phyloP scores from a whole-genome alignment of 2,329 filamentous ascomycete genomes.

The Fusarium heterosporum region DNA sequence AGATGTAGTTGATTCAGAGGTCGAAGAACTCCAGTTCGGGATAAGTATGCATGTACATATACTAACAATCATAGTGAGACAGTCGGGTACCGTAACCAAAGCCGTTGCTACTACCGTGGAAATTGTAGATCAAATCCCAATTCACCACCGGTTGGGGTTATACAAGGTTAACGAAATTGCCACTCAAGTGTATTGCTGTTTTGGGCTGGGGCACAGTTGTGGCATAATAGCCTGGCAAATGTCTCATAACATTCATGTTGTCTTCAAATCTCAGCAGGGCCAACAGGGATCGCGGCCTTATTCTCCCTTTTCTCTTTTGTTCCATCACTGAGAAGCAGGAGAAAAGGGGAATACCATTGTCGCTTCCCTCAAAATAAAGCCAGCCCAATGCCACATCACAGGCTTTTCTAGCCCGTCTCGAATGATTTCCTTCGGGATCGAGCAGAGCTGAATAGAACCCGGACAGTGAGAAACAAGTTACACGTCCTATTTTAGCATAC shows the following conservation, averaged over 20 bases:
- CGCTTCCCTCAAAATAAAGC: background rate
- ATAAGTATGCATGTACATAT: background rate
- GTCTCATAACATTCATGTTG: slow-evolving; percentile 6
- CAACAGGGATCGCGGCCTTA: background rate
- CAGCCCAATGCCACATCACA: slow-evolving; percentile 17
- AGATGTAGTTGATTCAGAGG: background rate
- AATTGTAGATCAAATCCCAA: background rate
- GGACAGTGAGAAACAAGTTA: background rate
- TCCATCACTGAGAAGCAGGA: too few species aligned
- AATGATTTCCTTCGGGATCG: slow-evolving; percentile 1
- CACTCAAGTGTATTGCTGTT: background rate
- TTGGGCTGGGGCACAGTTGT: background rate
- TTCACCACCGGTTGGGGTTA: background rate
- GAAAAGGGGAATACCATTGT: background rate
- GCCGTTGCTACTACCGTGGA: background rate
- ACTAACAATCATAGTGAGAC: background rate
- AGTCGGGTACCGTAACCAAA: background rate
- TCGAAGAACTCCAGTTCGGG: background rate
- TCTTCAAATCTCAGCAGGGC: slow-evolving; percentile 9
- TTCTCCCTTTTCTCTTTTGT: too few species aligned
- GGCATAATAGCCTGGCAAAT: background rate
- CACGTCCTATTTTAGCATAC: background rate
- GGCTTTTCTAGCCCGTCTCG: background rate
- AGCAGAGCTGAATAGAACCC: background rate
- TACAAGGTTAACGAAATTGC: background rate